Conservation (phyloP, 2,329 filamentous ascomycete genomes). For the Pseudogymnoascus sp. region DNA sequence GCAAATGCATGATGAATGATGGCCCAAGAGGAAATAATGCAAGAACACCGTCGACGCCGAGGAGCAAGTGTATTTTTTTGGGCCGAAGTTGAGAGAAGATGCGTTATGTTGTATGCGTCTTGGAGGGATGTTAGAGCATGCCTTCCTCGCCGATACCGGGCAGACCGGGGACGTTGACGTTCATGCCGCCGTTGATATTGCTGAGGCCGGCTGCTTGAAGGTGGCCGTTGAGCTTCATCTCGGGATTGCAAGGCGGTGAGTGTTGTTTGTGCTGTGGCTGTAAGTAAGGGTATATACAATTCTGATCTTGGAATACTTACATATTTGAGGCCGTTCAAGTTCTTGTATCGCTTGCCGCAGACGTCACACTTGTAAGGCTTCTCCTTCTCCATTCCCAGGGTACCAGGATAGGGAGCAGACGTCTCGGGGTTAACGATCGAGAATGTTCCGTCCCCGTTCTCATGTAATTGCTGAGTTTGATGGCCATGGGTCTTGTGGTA, state of each 20-base stretch:
- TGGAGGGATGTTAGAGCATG: constrained; percentile 28
- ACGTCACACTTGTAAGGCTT: constrained; percentile 97
- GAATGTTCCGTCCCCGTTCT: constrained; percentile 94
- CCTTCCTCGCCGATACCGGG: constrained; percentile 47
- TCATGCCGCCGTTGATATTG: constrained; percentile 29
- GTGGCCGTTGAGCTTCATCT: constrained; percentile 46
- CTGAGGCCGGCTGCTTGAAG: constrained; percentile 28
- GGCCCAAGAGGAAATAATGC: background rate
- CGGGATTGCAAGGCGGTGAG: constrained; percentile 82
- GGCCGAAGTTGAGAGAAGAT: background rate
- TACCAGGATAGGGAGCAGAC: constrained; percentile 86
- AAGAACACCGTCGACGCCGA: background rate
- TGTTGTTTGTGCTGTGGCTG: constrained; percentile 60
- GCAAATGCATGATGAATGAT: constrained; percentile 7
- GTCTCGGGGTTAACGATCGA: constrained; percentile 97
- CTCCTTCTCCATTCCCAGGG: constrained; percentile 98
- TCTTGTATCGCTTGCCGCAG: constrained; percentile 98
- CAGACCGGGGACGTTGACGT: constrained; percentile 35
- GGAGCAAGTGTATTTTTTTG: background rate
- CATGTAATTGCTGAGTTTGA: constrained; percentile 90
- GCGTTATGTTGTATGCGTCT: constrained; percentile 5
- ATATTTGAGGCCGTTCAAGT: constrained; percentile 96
- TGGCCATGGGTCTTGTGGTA: constrained; percentile 80
- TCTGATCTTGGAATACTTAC: constrained; percentile 36
- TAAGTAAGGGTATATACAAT: constrained; percentile 28